phyloP scores from a whole-genome alignment of 2,329 filamentous ascomycete species.

The Metarhizium sp. region DNA sequence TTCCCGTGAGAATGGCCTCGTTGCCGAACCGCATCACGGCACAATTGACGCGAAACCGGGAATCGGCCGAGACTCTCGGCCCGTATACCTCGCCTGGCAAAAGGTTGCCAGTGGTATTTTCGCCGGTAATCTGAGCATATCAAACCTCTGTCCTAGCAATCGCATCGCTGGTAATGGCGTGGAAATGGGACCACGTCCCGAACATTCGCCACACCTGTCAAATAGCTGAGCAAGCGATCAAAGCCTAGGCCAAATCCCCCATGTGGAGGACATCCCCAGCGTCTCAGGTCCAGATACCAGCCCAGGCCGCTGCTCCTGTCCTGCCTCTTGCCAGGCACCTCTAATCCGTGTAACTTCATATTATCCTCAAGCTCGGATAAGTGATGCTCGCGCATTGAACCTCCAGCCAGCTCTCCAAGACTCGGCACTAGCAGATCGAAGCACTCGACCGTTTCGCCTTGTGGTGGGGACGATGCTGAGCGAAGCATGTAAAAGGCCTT shows the following conservation, averaged over 20 bases:
- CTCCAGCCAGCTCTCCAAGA: slow-evolving; percentile 77
- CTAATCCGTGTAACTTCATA: slow-evolving; percentile 61
- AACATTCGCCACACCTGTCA: slow-evolving; percentile 72
- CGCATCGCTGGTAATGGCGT: slow-evolving; percentile 56
- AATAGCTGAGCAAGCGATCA: slow-evolving; percentile 75
- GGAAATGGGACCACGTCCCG: slow-evolving; percentile 83
- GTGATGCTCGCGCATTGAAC: slow-evolving; percentile 81
- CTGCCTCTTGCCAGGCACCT: slow-evolving; percentile 24
- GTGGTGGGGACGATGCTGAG: slow-evolving; percentile 17
- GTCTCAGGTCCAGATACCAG: slow-evolving; percentile 84
- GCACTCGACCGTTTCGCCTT: slow-evolving; percentile 62
- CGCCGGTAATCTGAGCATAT: not conserved
- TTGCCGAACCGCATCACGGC: not conserved
- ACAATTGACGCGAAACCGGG: not conserved
- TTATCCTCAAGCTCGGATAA: slow-evolving; percentile 55
- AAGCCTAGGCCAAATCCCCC: slow-evolving; percentile 88
- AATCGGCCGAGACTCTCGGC: not conserved
- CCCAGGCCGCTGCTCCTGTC: slow-evolving; percentile 36
- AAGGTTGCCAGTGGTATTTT: not conserved
- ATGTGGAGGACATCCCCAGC: slow-evolving; percentile 86
- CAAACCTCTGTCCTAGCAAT: slow-evolving; percentile 34
- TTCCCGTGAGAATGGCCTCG: not conserved
- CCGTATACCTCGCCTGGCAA: not conserved
- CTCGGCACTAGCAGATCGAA: slow-evolving; percentile 86
- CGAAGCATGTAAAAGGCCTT: slow-evolving; percentile 75